Conservation (phyloP, 2,329 filamentous ascomycete genomes). For the Diaporthe sp. region DNA sequence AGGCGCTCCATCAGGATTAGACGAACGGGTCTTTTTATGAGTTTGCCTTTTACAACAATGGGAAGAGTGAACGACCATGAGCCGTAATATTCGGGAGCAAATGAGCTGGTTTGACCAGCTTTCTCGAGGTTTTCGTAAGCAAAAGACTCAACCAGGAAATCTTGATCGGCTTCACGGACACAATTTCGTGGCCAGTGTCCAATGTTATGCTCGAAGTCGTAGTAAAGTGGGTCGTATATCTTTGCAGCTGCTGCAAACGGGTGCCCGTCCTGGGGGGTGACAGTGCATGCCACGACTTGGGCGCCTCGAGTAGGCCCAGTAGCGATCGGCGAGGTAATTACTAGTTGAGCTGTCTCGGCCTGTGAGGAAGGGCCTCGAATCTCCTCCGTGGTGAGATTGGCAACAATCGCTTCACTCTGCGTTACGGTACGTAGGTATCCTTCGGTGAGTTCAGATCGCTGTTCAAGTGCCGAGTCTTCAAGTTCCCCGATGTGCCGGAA, state of each 20-base stretch:
- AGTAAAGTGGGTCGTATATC: not conserved
- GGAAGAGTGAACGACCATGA: not conserved
- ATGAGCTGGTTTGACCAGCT: not conserved
- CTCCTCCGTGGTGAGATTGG: not conserved
- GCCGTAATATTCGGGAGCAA: not conserved
- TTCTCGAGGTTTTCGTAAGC: not conserved
- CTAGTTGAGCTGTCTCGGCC: not conserved
- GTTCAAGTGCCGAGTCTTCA: not conserved
- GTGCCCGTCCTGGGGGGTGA: not conserved
- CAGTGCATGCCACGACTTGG: not conserved
- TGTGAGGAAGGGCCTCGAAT: not conserved
- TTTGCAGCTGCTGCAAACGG: not conserved
- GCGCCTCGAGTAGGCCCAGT: not conserved
- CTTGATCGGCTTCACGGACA: not conserved
- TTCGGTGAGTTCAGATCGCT: not conserved
- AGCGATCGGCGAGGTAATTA: not conserved
- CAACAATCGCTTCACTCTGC: not conserved
- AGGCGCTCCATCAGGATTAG: not conserved
- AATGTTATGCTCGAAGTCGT: not conserved
- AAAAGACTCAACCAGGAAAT: not conserved
- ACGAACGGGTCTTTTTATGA: not conserved
- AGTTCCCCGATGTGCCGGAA: not conserved
- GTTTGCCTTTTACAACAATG: not conserved
- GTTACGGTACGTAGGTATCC: not conserved
- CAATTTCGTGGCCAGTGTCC: not conserved